Base-by-base conservation (phyloP, 2,329 filamentous ascomycete species). In the Colletotrichum sansevieriae region DNA sequence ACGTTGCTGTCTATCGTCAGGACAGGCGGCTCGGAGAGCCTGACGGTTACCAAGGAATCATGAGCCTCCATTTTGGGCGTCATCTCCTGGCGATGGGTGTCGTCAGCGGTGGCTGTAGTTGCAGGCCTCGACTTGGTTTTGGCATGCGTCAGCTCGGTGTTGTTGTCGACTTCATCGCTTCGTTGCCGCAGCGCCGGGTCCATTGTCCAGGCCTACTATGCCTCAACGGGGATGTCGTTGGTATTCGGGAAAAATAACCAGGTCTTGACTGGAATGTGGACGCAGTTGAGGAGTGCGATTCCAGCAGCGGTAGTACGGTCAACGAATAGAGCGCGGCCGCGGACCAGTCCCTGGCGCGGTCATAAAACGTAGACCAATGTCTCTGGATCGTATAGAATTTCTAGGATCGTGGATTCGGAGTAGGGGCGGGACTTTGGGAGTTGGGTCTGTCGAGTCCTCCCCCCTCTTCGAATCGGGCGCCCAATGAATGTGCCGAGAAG, bases 1-100 rank as follows among this genome's bases (percentile, higher is more conserved):
- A 78, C 74, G 39, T 80, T 81, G 69, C 83, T 85, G 65, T 86
- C 81, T 71, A 90, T 83, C 71, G 82, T 78, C 74, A 89, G 74
- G 73, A 83, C 74, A 73, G 87, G 78, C 67, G 85, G 82, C 76
- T 93, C 91, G 20, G 91, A 93, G 56, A 94, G 83, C 63, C 91
- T 87, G 51, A 94, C 91, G 8, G 91, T 94, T 52, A 94, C 91
- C 90, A 94, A 91, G 20, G 92, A 94, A 79, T 93, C 91, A 76
- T 87, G 86, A 35, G 76, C 62, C 54, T 60, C 15, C 70, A 72
- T 72, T 55, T 71, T 72, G 46, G 70, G 63, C 37, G 71, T 72
- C 39, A 70, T 72, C 18, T 56, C 66, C 56, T 43, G 60, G 63
- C 33, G 51, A 43, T 62, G n/a, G 43, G 39, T 33, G 43, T 68